phyloP scores from a whole-genome alignment of 2,329 filamentous ascomycete genomes.

The Fusarium sororula region DNA sequence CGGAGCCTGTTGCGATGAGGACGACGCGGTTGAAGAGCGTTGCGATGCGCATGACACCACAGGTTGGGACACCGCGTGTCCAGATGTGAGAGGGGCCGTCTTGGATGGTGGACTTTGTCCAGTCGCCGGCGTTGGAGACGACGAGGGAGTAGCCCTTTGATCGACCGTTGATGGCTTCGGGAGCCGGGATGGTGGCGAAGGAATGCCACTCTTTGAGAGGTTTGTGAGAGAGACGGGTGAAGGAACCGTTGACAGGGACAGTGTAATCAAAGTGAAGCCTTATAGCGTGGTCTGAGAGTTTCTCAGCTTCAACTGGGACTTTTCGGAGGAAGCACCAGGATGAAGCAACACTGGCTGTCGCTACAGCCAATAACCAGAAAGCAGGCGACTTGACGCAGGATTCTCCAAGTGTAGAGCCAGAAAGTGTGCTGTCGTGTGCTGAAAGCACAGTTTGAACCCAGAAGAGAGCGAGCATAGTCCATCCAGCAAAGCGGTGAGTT shows the following conservation, averaged over 20 bases:
- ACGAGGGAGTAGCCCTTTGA: conserved; percentile 69
- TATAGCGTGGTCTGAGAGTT: conserved; percentile 77
- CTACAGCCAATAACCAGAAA: conserved; percentile 73
- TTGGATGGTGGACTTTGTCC: conserved; percentile 73
- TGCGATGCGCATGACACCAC: conserved; percentile 73
- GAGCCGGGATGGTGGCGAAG: conserved; percentile 76
- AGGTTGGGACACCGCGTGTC: conserved; percentile 73
- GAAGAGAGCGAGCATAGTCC: conserved; percentile 72
- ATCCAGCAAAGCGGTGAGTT: conserved; percentile 76
- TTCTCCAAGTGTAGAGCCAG: conserved; percentile 46
- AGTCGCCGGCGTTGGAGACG: conserved; percentile 78
- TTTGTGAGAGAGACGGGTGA: conserved; percentile 65
- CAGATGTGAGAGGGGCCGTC: conserved; percentile 69
- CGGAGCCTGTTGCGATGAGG: conserved; percentile 76
- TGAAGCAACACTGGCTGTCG: conserved; percentile 71
- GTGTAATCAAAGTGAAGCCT: conserved; percentile 75
- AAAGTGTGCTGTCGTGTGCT: conserved; percentile 52
- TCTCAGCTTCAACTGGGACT: conserved; percentile 71
- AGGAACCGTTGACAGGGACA: conserved; percentile 59
- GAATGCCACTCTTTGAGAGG: conserved; percentile 78
- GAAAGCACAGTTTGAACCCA: conserved; percentile 69
- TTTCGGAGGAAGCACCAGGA: conserved; percentile 79
- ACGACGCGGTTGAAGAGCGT: conserved; percentile 73
- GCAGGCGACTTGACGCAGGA: conserved; percentile 52
- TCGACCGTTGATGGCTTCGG: conserved; percentile 44